A percentile compares a stretch with the other conserved stretches of the same genome.
Evolutionary conservation across 768 basidiomycete species (phyloP).

Genomic region (Mycena kentingensis): DNA sequence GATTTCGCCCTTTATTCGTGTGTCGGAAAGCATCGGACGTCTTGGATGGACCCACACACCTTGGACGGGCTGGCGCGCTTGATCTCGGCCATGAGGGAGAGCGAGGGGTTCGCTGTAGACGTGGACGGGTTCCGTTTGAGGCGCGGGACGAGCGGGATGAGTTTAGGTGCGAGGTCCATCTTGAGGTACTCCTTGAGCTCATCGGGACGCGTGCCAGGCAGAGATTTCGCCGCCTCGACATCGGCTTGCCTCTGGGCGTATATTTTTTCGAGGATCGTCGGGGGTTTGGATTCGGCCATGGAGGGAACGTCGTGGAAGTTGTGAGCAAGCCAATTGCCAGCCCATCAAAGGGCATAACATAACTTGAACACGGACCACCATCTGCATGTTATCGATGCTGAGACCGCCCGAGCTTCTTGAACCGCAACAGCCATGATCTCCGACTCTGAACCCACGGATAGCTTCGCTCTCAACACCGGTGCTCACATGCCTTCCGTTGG

Average conservation of each 20-base stretch:
- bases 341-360: too few species aligned
- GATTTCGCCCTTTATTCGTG: too few species aligned
- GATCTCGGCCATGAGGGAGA: slow-evolving; percentile 89
- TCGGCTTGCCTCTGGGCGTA: slow-evolving; percentile 83
- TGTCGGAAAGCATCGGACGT: too few species aligned
- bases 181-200: slow-evolving; percentile 80
- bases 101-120: too few species aligned
- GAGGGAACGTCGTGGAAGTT: too few species aligned
- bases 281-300: slow-evolving; percentile 50
- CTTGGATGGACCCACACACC: too few species aligned
- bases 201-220: slow-evolving; percentile 71
- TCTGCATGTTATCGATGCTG: too few species aligned
- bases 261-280: slow-evolving; percentile 86
- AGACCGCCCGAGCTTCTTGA: background rate
- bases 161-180: slow-evolving; percentile 81
- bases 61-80: slow-evolving; percentile 98
- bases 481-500: slow-evolving; percentile 28
- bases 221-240: slow-evolving; percentile 71
- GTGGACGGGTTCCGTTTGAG: slow-evolving; percentile 51
- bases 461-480: slow-evolving; percentile 30
- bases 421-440: background rate
- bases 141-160: slow-evolving; percentile 72
- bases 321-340: too few species aligned
- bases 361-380: too few species aligned
- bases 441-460: too few species aligned